Percentiles rank a stretch among this genome's conserved stretches.
These are phyloP conservation scores for Spathaspora passalidarum DNA, from an alignment of 805 yeast genomes.

Conservation along the genomic window DNA sequence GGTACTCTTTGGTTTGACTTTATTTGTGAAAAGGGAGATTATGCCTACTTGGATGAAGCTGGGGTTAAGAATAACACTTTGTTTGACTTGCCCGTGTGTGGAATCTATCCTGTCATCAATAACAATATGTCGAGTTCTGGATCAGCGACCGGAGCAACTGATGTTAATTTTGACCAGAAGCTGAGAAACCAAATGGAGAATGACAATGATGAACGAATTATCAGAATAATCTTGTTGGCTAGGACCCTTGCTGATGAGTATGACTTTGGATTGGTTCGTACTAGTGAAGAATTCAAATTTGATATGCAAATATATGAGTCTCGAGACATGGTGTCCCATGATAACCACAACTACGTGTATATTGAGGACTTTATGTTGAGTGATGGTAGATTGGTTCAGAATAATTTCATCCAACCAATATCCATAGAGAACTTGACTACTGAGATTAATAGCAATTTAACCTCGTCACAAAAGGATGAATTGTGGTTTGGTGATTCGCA, in stretches of 20 bases:
- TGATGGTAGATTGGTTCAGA: constrained; percentile 41
- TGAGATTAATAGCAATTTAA: constrained; percentile 8
- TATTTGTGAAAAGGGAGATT: constrained; percentile 52
- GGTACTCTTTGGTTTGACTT: constrained; percentile 79
- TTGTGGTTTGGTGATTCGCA: constrained; percentile 18
- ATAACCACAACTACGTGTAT: constrained; percentile 15
- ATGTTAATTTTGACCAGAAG: constrained; percentile 10
- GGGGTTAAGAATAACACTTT: constrained; percentile 54
- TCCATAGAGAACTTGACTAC: constrained; percentile 25
- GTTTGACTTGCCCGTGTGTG: constrained; percentile 68
- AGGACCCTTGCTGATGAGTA: constrained; percentile 49
- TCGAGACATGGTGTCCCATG: constrained; percentile 5
- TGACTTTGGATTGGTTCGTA: constrained; percentile 54
- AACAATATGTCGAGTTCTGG: constrained; percentile 4
- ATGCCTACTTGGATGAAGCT: constrained; percentile 44
- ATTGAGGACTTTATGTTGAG: constrained; percentile 34
- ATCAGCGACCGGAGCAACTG: not conserved
- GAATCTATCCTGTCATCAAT: constrained; percentile 33
- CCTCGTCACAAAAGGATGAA: constrained; percentile 25
- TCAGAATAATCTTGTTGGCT: constrained; percentile 51
- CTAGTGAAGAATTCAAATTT: constrained; percentile 44
- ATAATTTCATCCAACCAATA: constrained; percentile 36
- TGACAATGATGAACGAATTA: constrained; percentile 49
- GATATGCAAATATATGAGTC: constrained; percentile 26
- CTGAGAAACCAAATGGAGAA: constrained; percentile 27